Base-by-base conservation (phyloP, 1,139 yeast genomes). In the Scheffersomyces parashehatae region DNA sequence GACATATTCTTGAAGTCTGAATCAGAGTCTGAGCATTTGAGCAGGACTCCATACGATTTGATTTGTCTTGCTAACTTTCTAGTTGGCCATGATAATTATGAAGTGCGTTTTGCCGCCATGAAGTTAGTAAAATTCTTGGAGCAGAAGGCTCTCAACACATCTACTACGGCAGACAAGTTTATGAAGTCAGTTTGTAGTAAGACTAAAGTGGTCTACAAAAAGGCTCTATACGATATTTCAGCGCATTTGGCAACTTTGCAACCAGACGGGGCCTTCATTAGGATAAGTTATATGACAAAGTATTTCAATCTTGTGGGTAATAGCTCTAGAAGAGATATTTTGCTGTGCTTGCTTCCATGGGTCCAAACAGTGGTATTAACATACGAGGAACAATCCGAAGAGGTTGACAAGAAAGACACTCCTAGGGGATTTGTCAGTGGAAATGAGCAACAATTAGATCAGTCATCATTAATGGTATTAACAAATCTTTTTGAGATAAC, bases 331-430 rank as follows among this genome's bases (percentile, higher is more conserved):
- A 79, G 89, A 44, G 97, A 90, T 60, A 77, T 93, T 12, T 67
- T 91, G 44, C 83, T 95, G 0, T 83, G 91, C 28, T 65, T 93
- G 44, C 70, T 88, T 10, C 97, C 99, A 0, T 93, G 98, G 97
- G 81, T 91, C 11, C 95, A 87, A 57, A 80, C 84, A 3, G 83
- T 90, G 37, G 88, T 82, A 39, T 72, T 91, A 43, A 76, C 77
- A 37, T 67, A 78, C n/a, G 48, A 48, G 7, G 51, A 50, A 4
- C 49, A 45, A 20, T 15, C 43, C 9, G 54, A 54, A 14, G 73
- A 63, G 30, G 67, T 58, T 36, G 56, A 60, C n/a, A 38, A 39
- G 35, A 34, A 30, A 33, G 39, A 36, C 20, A 13, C 46, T 37
- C 26, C 26, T 6, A 20, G 26, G 26, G 26, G 26, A 1, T 20